Conservation (phyloP, 1,139 yeast genomes). For the Entelexis paramagnoliae region DNA sequence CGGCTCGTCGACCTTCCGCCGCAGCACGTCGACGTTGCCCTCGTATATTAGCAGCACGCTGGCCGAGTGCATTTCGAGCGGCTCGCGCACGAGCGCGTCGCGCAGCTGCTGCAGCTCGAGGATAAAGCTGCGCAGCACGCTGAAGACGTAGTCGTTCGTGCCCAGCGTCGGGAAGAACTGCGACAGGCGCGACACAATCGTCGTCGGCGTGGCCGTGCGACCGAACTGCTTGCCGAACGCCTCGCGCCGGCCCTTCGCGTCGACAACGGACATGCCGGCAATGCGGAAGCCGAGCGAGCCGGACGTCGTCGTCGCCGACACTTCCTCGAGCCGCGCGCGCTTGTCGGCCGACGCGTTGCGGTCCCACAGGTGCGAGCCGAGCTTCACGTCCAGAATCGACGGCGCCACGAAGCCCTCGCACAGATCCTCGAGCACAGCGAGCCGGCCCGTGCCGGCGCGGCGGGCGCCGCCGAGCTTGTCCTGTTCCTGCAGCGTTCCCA, state of each 20-base stretch:
- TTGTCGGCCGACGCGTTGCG: conserved; percentile 50
- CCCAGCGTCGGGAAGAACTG: conserved; percentile 39
- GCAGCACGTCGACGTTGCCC: conserved; percentile 41
- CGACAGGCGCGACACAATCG: conserved; percentile 41
- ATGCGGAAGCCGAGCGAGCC: conserved; percentile 65
- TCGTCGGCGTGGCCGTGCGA: conserved; percentile 41
- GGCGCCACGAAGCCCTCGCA: conserved; percentile 55
- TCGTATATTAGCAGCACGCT: conserved; percentile 70
- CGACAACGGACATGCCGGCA: conserved; percentile 73
- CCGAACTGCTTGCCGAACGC: conserved; percentile 64
- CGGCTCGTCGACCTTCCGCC: conserved; percentile 22
- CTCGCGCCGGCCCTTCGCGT: conserved; percentile 33
- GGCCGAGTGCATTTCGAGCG: conserved; percentile 60
- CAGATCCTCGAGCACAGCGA: conserved; percentile 67
- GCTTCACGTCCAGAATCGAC: conserved; percentile 68
- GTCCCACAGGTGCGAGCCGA: conserved; percentile 67
- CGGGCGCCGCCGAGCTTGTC: conserved; percentile 22
- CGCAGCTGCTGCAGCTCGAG: conserved; percentile 54
- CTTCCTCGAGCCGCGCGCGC: conserved; percentile 47
- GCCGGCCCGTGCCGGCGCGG: conserved; percentile 3
- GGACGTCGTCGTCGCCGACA: conserved; percentile 64
- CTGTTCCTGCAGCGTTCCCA: conserved; percentile 32
- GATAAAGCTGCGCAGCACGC: conserved; percentile 27
- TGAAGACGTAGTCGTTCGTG: conserved; percentile 22
- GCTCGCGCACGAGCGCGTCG: conserved; percentile 51